Evolutionary conservation across 768 basidiomycete genomes (phyloP).

Genomic region (Terana coerulea): DNA sequence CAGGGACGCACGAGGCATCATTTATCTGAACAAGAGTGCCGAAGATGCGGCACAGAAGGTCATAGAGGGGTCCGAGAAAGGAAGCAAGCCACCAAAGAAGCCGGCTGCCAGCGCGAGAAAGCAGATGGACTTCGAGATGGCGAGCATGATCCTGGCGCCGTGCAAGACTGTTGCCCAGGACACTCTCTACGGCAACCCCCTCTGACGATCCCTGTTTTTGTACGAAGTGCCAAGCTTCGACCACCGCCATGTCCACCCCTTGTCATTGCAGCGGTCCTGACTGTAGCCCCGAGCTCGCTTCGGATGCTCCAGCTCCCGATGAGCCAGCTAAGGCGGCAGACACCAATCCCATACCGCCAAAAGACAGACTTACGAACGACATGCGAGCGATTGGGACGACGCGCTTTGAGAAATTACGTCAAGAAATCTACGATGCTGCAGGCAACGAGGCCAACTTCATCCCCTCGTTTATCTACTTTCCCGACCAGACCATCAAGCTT

Average conservation of each 20-base stretch:
- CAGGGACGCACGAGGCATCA: neutral
- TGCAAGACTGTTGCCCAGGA: conserved; percentile 6
- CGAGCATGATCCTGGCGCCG: neutral
- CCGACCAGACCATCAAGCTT: no score
- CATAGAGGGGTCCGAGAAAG: neutral
- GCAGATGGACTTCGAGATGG: neutral
- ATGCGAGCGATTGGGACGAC: no score
- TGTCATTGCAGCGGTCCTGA: conserved; percentile 5
- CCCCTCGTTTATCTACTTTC: no score
- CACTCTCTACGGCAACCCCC: conserved; percentile 8
- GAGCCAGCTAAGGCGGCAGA: no score
- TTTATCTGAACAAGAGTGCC: neutral
- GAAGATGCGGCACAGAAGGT: neutral
- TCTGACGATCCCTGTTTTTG: conserved; percentile 5
- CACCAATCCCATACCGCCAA: no score
- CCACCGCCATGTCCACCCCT: neutral
- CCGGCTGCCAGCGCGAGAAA: no score
- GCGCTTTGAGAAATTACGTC: no score
- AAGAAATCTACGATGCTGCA: no score
- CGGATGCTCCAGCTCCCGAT: no score
- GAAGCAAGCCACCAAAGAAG: neutral
- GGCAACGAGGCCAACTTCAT: no score
- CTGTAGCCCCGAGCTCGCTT: no score
- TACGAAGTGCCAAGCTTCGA: neutral
- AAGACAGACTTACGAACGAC: no score